A percentile compares a stretch with the other conserved stretches of the same genome.
Conservation (phyloP, 1,284 basidiomycete species). For the Malassezia japonica region DNA sequence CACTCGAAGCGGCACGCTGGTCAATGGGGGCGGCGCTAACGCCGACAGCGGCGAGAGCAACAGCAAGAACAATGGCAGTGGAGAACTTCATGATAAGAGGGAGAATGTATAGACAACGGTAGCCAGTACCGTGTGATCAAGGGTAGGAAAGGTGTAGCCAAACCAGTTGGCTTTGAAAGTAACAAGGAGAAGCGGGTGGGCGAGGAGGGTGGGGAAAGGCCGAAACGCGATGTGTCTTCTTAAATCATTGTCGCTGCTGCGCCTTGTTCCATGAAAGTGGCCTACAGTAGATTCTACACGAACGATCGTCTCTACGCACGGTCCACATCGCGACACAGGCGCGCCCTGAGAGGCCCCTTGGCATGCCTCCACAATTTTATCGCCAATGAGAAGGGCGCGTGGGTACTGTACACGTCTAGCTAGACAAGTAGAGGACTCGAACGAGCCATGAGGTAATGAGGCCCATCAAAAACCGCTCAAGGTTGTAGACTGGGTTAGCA, state of each 20-base stretch:
- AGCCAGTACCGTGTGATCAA: conserved; percentile 3
- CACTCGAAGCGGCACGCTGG: background rate
- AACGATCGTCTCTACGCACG: too few species aligned
- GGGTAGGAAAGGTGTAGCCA: conserved; percentile 1
- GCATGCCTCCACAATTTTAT: too few species aligned
- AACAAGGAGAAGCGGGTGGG: background rate
- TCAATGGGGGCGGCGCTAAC: conserved; percentile 2
- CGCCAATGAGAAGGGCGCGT: too few species aligned
- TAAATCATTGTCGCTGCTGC: too few species aligned
- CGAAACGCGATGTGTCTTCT: too few species aligned
- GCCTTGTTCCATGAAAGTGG: background rate
- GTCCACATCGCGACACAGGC: too few species aligned
- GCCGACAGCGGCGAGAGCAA: conserved; percentile 6
- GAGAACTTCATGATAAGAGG: conserved; percentile 11
- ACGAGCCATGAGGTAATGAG: conserved; percentile 9
- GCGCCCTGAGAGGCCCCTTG: too few species aligned
- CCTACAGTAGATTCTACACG: background rate
- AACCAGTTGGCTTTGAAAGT: conserved; percentile 13
- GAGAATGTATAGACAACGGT: background rate
- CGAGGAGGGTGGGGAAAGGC: background rate
- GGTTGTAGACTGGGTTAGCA: conserved; percentile 7
- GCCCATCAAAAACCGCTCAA: conserved; percentile 9
- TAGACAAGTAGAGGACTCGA: background rate
- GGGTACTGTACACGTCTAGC: conserved; percentile 1
- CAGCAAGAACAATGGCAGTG: conserved; percentile 10